Conservation (phyloP, 495 filamentous ascomycete species). For the Penicillium macrosclerotiorum region DNA sequence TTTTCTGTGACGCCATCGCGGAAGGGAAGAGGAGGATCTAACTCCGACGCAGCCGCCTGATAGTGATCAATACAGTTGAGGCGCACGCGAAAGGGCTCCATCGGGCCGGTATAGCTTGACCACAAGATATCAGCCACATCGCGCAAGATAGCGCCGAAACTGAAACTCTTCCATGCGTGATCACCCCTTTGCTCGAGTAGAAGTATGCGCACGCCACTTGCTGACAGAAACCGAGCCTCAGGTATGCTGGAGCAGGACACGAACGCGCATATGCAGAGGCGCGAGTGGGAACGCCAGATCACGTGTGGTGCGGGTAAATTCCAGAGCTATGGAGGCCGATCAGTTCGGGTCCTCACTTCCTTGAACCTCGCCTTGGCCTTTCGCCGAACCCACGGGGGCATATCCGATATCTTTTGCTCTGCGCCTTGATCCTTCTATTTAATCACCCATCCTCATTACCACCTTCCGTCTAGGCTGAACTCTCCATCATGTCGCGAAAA, state of each 20-base stretch:
- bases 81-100: conserved; percentile 78
- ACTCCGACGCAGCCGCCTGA: conserved; percentile 68
- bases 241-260: conserved; percentile 13
- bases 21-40: conserved; percentile 74
- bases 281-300: conserved; percentile 31
- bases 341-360: conserved; percentile 1
- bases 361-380: conserved; percentile 1
- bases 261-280: conserved; percentile 1
- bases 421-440: background rate
- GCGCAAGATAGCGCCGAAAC: conserved; percentile 8
- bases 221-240: background rate
- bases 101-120: conserved; percentile 24
- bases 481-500: conserved; percentile 45
- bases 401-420: background rate
- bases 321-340: background rate
- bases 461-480: background rate
- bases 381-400: background rate
- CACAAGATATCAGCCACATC: conserved; percentile 29
- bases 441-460: background rate
- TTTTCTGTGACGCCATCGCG: conserved; percentile 50
- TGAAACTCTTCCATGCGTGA: background rate
- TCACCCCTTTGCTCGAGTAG: background rate
- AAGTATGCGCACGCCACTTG: background rate
- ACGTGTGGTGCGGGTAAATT: conserved; percentile 26
- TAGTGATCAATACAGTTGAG: conserved; percentile 96